These are phyloP conservation scores for Nepenthes gracilis DNA, from an alignment of 148 eudicot species.

Conservation along the genomic window DNA sequence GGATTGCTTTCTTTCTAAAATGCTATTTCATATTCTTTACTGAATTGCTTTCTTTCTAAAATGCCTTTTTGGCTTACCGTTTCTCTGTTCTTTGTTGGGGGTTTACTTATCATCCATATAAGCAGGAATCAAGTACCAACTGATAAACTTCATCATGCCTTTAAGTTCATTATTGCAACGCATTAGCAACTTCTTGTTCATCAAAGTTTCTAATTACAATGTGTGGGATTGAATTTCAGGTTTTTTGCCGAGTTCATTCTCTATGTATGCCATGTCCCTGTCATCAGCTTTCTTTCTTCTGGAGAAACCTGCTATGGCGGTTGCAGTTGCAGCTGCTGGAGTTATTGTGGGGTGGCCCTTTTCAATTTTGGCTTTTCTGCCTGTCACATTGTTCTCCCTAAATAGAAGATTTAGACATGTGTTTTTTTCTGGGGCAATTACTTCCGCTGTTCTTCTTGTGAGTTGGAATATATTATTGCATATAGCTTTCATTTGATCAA, in stretches of 20 bases:
- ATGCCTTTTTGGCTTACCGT: too few relatives aligned
- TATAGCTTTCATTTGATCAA: not conserved
- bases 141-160: not conserved
- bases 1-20: not conserved
- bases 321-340: slow-evolving; percentile 73
- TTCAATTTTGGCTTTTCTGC: slow-evolving; percentile 82
- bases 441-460: slow-evolving; percentile 63
- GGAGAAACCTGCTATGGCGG: slow-evolving; percentile 65
- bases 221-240: slow-evolving; percentile 36
- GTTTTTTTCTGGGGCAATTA: slow-evolving; percentile 55
- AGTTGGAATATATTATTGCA: slow-evolving; percentile 9
- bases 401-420: slow-evolving; percentile 52
- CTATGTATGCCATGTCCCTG: slow-evolving; percentile 95
- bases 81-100: not conserved
- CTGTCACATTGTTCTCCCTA: slow-evolving; percentile 68
- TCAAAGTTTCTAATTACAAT: not conserved
- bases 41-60: not conserved
- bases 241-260: slow-evolving; percentile 93
- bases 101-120: not conserved
- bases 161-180: not conserved
- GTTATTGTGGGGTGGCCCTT: slow-evolving; percentile 97
- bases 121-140: not conserved
- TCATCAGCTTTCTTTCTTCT: slow-evolving; percentile 81
- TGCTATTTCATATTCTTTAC: not conserved
- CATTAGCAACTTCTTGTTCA: not conserved